These are phyloP conservation scores for Haberlea rhodopensis DNA, from an alignment of 257 asterid species.

Conservation along the genomic window DNA sequence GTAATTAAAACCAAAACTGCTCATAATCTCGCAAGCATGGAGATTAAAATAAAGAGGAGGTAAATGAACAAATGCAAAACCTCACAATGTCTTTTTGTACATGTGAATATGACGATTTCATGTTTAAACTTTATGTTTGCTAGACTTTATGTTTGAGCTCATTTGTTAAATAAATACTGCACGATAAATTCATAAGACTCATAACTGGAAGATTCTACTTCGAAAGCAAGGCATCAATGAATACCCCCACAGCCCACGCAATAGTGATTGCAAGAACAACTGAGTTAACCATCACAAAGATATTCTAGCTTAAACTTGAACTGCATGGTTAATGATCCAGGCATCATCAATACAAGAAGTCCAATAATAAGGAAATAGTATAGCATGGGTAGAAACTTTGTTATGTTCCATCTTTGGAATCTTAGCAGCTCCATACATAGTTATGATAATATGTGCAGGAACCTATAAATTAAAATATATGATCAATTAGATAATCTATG, in stretches of 20 bases:
- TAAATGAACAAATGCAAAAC: not conserved
- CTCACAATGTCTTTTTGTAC: not conserved
- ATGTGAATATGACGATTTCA: not conserved
- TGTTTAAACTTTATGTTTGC: not conserved
- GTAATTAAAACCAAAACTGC: not conserved
- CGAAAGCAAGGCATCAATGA: not conserved
- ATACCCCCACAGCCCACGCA: not conserved
- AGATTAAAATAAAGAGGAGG: not conserved
- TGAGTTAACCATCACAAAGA: not conserved
- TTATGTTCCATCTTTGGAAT: not conserved
- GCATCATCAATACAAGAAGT: not conserved
- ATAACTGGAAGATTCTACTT: not conserved
- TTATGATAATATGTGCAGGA: not conserved
- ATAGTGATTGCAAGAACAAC: not conserved
- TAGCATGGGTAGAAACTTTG: not conserved
- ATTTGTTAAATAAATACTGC: not conserved
- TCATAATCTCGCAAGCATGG: constrained; percentile 2
- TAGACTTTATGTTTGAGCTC: not conserved
- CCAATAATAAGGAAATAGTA: not conserved
- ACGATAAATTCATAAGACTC: constrained; percentile 12
- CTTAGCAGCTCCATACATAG: constrained; percentile 2
- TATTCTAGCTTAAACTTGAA: not conserved
- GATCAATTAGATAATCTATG: not conserved
- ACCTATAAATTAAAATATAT: not conserved
- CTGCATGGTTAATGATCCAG: no score